Percentiles rank a stretch among this genome's conserved stretches.
Evolutionary conservation across 768 basidiomycete genomes (phyloP).

Genomic region (Hirschioporus abietinus): DNA sequence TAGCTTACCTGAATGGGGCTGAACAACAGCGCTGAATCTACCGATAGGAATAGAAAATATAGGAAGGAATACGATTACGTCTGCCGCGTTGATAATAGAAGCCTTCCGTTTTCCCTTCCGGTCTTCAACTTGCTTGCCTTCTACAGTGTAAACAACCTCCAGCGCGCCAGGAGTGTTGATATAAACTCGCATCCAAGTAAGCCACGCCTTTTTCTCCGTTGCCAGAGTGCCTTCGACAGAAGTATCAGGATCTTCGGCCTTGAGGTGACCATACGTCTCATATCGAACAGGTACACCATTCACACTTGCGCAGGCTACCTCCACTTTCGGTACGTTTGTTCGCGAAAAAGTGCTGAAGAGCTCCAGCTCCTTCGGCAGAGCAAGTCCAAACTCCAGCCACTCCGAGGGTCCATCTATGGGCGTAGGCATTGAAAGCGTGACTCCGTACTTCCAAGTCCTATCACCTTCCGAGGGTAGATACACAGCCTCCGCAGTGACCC

Average conservation of each 20-base stretch:
- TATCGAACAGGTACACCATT: slow-evolving; percentile 62
- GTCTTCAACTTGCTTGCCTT: slow-evolving; percentile 15
- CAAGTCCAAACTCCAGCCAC: slow-evolving; percentile 74
- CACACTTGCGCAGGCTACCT: slow-evolving; percentile 54
- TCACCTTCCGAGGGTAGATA: slow-evolving; percentile 37
- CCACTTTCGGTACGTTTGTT: slow-evolving; percentile 36
- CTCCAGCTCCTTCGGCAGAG: slow-evolving; percentile 29
- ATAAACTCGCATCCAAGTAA: slow-evolving; percentile 59
- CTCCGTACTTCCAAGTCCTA: slow-evolving; percentile 41
- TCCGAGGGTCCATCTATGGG: slow-evolving; percentile 58
- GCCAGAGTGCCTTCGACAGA: slow-evolving; percentile 33
- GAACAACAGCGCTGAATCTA: slow-evolving; percentile 57
- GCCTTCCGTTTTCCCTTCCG: slow-evolving; percentile 33
- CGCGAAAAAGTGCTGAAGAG: slow-evolving; percentile 4
- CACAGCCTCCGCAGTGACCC: slow-evolving; percentile 48
- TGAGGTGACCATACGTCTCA: slow-evolving; percentile 42
- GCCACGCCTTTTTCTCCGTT: slow-evolving; percentile 57
- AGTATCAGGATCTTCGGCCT: slow-evolving; percentile 27
- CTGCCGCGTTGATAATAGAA: slow-evolving; percentile 23
- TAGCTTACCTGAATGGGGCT: slow-evolving; percentile 45
- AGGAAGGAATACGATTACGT: slow-evolving; percentile 48
- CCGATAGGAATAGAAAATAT: slow-evolving; percentile 70
- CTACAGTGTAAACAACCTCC: slow-evolving; percentile 63
- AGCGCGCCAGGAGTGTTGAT: slow-evolving; percentile 46
- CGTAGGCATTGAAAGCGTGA: slow-evolving; percentile 49